phyloP scores from a whole-genome alignment of 768 basidiomycete species.

The Termitomyces sp. region DNA sequence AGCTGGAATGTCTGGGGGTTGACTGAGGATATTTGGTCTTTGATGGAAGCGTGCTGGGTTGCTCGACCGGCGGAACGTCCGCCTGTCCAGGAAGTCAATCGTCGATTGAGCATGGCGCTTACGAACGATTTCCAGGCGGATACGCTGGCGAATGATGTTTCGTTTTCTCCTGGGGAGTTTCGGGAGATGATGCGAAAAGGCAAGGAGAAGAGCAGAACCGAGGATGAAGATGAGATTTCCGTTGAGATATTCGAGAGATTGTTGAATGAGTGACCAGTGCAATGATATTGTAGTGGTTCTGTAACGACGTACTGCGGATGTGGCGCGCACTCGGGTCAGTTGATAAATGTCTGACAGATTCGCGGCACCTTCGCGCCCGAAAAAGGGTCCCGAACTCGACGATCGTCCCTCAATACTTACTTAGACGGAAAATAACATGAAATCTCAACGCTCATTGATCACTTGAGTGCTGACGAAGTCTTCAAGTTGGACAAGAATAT shows the following conservation, averaged over 20 bases:
- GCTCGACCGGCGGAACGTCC: neutral
- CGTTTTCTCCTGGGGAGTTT: neutral
- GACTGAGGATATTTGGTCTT: constrained; percentile 3
- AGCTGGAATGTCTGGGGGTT: constrained; percentile 1
- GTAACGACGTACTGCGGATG: neutral
- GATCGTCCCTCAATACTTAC: neutral
- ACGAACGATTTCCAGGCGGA: neutral
- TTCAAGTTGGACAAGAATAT: too few relatives aligned
- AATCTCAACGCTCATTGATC: neutral
- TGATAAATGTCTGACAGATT: neutral
- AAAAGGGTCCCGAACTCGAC: neutral
- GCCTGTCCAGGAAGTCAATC: neutral
- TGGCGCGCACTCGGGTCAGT: neutral
- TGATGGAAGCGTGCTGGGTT: constrained; percentile 7
- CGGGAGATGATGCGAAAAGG: neutral
- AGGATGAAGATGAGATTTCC: neutral
- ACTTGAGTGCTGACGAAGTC: too few relatives aligned
- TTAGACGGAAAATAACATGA: neutral
- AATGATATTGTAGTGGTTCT: neutral
- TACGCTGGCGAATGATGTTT: neutral
- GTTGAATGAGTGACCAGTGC: neutral
- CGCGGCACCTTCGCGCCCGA: neutral
- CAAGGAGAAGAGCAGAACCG: neutral
- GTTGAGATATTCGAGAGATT: neutral
- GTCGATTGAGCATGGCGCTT: neutral